Evolutionary conservation across 129 eudicot species (phyloP).

Genomic region (Artemisia tridentata): DNA sequence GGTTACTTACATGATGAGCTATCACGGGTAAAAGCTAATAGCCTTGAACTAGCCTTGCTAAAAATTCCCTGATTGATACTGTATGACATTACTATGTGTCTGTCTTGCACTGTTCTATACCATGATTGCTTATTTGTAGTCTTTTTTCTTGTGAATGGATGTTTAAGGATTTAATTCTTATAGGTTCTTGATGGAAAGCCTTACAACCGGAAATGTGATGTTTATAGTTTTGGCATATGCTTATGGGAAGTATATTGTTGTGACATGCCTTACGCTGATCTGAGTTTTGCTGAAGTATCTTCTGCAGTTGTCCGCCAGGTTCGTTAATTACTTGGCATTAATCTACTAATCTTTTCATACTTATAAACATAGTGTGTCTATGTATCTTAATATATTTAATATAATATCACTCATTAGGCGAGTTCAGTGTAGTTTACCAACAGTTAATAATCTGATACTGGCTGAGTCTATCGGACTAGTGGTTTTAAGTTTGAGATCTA

Average conservation of each 20-base stretch:
- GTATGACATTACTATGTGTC: no score
- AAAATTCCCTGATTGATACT: no score
- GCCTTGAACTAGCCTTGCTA: no score
- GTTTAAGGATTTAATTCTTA: conserved; percentile 8
- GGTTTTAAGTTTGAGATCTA: background rate
- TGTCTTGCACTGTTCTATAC: no score
- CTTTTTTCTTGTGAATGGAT: background rate
- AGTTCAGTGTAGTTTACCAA: background rate
- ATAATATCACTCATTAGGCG: background rate
- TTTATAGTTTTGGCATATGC: conserved; percentile 93
- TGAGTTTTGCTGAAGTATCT: conserved; percentile 92
- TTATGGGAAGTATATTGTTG: conserved; percentile 95
- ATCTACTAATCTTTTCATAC: background rate
- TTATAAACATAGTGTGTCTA: background rate
- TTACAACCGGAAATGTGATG: conserved; percentile 91
- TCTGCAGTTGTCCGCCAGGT: conserved; percentile 90
- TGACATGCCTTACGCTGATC: conserved; percentile 85
- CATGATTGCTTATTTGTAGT: background rate
- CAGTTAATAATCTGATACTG: background rate
- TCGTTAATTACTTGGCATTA: conserved; percentile 12
- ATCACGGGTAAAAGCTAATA: no score
- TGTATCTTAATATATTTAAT: background rate
- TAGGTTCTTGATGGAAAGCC: conserved; percentile 98
- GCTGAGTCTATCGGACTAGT: background rate
- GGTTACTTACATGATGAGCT: no score